Evolutionary conservation across 2,329 filamentous ascomycete genomes (phyloP), one percentile per base, ranked within the genome.

Genomic region (Talaromyces sp.): DNA sequence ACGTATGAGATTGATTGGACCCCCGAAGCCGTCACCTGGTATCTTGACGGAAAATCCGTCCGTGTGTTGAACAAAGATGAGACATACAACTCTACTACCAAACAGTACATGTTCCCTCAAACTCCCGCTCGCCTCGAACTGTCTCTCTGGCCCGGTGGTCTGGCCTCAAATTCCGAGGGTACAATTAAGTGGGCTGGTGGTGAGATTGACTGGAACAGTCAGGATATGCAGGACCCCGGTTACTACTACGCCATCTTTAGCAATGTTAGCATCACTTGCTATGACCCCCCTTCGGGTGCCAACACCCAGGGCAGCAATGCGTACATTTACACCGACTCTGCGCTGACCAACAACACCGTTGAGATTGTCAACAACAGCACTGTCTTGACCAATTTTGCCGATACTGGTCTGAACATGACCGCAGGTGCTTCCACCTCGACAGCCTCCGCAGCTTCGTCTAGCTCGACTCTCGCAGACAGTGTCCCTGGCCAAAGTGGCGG

Each of bases 1-100:
- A 89, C 89, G 42, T 99, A 98, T 79, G 91, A 93, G 74, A 89
- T 99, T 72, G 87, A 92, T 75, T 99, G 95, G 95, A 89, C 88
- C 2, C 91, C 92, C 12, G 93, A 98, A 67, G 78, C 84, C 67
- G 88, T 98, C 67, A 88, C 86, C 63, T 99, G 95, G 95, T 84
- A 86, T 64, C 84, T 99, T 56, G 92, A 99, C 73, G 93, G 92
- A 72, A 81, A 89, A 61, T 82, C 88, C 31, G 85, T 88, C 67
- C 91, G 95, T 65, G 88, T 85, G 25, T 82, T 92, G 75, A 83
- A 92, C 74, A 88, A 88, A 73, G 82, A 84, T 16, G 86, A 92
- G 40, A 98, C 95, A 12, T 98, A 89, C 87, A 97, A 99, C 79
- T 79, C 82, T 12, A 96, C 91, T 6, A 79, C 86, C 63, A 89